Percentiles rank a stretch among this genome's conserved stretches.
Conservation (phyloP, 768 basidiomycete genomes). For the Pulveroboletus sp. region DNA sequence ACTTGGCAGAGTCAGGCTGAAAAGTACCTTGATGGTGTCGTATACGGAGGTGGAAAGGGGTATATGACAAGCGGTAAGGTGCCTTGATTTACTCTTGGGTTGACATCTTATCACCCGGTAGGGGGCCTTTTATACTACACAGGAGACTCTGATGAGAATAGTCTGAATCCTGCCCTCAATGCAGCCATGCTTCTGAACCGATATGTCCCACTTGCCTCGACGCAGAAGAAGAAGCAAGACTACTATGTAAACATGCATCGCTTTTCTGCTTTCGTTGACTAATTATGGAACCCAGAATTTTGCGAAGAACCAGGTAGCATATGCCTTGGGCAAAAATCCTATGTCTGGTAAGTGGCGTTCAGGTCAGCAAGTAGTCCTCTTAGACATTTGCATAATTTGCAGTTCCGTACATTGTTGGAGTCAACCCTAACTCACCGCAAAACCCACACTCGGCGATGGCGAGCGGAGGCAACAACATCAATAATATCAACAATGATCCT, state of each 20-base stretch:
- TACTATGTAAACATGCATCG: conserved; percentile 50
- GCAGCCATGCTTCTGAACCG: conserved; percentile 77
- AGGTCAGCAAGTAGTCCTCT: neutral
- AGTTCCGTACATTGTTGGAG: conserved; percentile 70
- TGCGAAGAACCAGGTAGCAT: conserved; percentile 74
- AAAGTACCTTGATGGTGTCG: conserved; percentile 67
- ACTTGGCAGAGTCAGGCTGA: conserved; percentile 71
- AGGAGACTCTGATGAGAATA: conserved; percentile 78
- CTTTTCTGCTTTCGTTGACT: conserved; percentile 1
- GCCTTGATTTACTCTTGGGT: neutral
- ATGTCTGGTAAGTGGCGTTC: conserved; percentile 60
- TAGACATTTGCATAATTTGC: neutral
- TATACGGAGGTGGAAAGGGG: conserved; percentile 52
- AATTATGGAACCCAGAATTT: conserved; percentile 46
- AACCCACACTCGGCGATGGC: conserved; percentile 92
- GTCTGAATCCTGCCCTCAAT: conserved; percentile 84
- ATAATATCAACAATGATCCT: conserved; percentile 67
- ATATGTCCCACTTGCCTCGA: conserved; percentile 73
- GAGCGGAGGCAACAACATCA: conserved; percentile 73
- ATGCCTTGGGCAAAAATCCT: conserved; percentile 82
- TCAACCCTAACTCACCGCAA: conserved; percentile 83
- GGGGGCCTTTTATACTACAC: conserved; percentile 78
- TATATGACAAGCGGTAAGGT: conserved; percentile 58
- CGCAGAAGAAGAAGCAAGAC: conserved; percentile 46
- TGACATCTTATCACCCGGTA: conserved; percentile 25